Conservation (phyloP, 2,329 filamentous ascomycete genomes). For the Penicillium sp. region DNA sequence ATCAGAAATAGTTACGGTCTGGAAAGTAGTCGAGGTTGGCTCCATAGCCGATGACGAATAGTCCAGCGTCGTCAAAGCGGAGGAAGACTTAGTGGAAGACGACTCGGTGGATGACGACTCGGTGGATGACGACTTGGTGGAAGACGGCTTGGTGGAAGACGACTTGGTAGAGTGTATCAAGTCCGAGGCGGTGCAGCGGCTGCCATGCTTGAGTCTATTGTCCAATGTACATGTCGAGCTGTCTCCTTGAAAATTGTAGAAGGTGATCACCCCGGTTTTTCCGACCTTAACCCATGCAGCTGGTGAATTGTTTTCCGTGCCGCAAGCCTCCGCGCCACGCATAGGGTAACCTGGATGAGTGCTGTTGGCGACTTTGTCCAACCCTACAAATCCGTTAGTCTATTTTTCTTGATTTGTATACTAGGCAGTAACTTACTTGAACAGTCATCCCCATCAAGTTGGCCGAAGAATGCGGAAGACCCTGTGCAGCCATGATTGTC, state of each 20-base stretch:
- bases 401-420: too few relatives aligned
- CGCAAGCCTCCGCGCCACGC: background rate
- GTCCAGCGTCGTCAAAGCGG: too few relatives aligned
- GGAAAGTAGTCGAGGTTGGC: too few relatives aligned
- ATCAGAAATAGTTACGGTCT: too few relatives aligned
- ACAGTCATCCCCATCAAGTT: background rate
- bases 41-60: too few relatives aligned
- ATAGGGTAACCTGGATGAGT: background rate
- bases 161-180: too few relatives aligned
- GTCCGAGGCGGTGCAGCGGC: background rate
- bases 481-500: slow-evolving; percentile 1
- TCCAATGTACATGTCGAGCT: background rate
- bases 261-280: background rate
- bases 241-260: background rate
- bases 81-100: too few relatives aligned
- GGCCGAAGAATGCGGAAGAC: background rate
- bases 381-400: background rate
- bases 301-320: background rate
- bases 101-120: too few relatives aligned
- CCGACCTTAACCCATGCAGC: background rate
- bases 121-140: too few relatives aligned
- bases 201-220: background rate
- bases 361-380: background rate
- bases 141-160: too few relatives aligned
- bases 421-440: background rate